These are phyloP conservation scores for Jacaranda mimosifolia DNA, from an alignment of 257 asterid species.

Conservation along the genomic window DNA sequence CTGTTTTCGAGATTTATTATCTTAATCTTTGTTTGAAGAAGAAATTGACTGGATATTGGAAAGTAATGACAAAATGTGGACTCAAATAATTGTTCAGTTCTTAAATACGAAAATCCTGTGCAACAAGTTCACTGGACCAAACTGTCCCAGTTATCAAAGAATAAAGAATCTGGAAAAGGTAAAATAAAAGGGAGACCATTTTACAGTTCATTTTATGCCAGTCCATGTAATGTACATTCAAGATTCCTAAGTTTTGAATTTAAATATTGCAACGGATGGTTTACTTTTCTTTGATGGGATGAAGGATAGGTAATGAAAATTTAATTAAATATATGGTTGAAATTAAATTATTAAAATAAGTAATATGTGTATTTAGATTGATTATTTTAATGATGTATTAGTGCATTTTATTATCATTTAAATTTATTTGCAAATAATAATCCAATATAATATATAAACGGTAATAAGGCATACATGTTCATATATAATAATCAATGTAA, in stretches of 20 bases:
- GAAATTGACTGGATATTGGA: constrained; percentile 22
- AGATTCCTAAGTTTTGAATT: background rate
- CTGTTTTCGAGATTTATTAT: background rate
- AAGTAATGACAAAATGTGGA: constrained; percentile 2
- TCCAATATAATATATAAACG: no score
- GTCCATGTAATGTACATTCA: constrained; percentile 6
- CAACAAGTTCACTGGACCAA: background rate
- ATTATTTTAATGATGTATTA: no score
- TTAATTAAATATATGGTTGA: no score
- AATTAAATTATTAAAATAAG: no score
- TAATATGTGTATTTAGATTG: no score
- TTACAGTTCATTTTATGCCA: constrained; percentile 30
- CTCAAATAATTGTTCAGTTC: background rate
- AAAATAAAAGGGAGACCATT: background rate
- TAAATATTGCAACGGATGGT: background rate
- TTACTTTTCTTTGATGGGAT: no score
- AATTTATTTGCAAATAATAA: no score
- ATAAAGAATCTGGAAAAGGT: constrained; percentile 30
- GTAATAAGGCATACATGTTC: no score
- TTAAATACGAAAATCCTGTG: background rate
- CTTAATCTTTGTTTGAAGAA: background rate
- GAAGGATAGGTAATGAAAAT: no score
- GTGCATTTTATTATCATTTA: no score
- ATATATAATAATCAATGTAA: no score
- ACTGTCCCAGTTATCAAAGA: constrained; percentile 28